Evolutionary conservation across 2,329 filamentous ascomycete genomes (phyloP).

Genomic region (Fusarium sp.): DNA sequence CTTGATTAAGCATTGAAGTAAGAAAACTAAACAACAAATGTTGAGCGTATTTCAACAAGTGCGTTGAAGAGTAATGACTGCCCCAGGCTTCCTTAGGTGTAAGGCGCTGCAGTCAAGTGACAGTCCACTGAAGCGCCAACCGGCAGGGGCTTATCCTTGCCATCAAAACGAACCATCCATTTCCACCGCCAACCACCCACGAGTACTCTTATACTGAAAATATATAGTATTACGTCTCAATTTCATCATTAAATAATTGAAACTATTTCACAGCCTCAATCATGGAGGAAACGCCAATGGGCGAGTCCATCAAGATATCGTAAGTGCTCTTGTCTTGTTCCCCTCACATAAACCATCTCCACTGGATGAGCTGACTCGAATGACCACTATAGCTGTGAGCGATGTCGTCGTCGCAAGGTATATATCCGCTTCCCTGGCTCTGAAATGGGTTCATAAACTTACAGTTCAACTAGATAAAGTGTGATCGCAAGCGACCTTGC

Average conservation of each 20-base stretch:
- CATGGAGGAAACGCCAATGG: constrained; percentile 54
- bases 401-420: constrained; percentile 61
- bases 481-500: constrained; percentile 65
- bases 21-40: not conserved
- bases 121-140: constrained; percentile 3
- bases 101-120: constrained; percentile 38
- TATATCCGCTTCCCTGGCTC: not conserved
- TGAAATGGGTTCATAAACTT: not conserved
- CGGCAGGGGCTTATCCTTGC: constrained; percentile 28
- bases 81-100: not conserved
- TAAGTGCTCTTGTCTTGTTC: constrained; percentile 43
- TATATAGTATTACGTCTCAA: not conserved
- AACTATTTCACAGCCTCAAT: not conserved
- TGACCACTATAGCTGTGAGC: constrained; percentile 54
- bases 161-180: constrained; percentile 27
- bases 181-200: constrained; percentile 24
- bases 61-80: not conserved
- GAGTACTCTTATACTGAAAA: constrained; percentile 5
- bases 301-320: constrained; percentile 55
- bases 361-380: constrained; percentile 23
- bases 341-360: constrained; percentile 17
- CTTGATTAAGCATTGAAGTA: no score
- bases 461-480: constrained; percentile 61
- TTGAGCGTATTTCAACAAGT: not conserved
- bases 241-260: not conserved